Evolutionary conservation across 2,329 filamentous ascomycete species (phyloP).

Genomic region (Cladosporium sp.): DNA sequence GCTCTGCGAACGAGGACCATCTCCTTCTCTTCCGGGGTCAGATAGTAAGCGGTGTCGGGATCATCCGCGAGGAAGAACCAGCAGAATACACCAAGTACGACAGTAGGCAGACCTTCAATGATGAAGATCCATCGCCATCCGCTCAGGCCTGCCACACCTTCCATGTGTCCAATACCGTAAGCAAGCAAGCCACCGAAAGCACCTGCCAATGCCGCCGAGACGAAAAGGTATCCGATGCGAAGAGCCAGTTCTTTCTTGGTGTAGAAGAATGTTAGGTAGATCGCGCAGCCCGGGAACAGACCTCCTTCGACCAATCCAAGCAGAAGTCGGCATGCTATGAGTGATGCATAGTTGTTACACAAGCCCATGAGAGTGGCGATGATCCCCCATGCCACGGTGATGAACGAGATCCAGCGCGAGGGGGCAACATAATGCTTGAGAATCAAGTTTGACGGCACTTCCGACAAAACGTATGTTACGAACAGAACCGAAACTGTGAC

Average conservation of each 20-base stretch:
- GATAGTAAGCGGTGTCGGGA: conserved; percentile 63
- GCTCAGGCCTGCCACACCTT: conserved; percentile 61
- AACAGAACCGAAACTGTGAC: conserved; percentile 48
- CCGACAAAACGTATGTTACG: conserved; percentile 47
- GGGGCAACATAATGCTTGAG: conserved; percentile 46
- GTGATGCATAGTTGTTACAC: conserved; percentile 62
- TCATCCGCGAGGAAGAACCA: conserved; percentile 61
- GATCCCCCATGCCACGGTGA: conserved; percentile 60
- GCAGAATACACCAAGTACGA: conserved; percentile 57
- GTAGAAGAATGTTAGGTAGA: conserved; percentile 76
- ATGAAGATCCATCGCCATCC: conserved; percentile 76
- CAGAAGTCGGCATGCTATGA: conserved; percentile 69
- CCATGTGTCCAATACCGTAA: conserved; percentile 72
- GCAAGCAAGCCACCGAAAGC: conserved; percentile 72
- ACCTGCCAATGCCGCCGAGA: conserved; percentile 68
- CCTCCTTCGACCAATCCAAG: conserved; percentile 70
- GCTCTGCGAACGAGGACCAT: conserved; percentile 55
- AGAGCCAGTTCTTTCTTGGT: conserved; percentile 71
- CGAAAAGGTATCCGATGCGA: conserved; percentile 72
- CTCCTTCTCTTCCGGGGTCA: conserved; percentile 59
- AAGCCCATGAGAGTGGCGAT: conserved; percentile 71
- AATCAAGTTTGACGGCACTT: conserved; percentile 49
- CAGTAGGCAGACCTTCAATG: conserved; percentile 57
- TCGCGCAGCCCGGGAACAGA: conserved; percentile 66
- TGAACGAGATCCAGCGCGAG: conserved; percentile 53